A percentile compares a stretch with the other conserved stretches of the same genome.
Evolutionary conservation across 1,284 basidiomycete species (phyloP).

Genomic region (Ustilago esculenta): DNA sequence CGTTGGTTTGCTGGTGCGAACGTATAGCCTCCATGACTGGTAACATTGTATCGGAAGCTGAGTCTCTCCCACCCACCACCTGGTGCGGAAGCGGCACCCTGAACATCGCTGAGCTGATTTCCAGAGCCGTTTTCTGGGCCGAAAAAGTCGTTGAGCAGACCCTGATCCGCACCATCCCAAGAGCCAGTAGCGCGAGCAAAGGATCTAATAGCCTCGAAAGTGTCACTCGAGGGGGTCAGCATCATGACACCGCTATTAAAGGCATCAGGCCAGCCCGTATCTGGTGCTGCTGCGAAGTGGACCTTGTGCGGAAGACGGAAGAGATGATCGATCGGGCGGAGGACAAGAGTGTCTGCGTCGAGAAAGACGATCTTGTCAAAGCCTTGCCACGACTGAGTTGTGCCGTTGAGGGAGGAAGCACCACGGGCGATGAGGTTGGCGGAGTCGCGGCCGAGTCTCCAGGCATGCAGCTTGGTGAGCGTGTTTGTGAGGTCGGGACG

Average conservation of each 20-base stretch:
- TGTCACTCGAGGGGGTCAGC: conserved; percentile 79
- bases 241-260: conserved; percentile 98
- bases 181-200: conserved; percentile 80
- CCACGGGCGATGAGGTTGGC: conserved; percentile 21
- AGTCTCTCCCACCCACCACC: conserved; percentile 87
- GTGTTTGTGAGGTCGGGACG: conserved; percentile 85
- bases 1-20: conserved; percentile 95
- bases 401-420: conserved; percentile 1
- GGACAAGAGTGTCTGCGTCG: conserved; percentile 92
- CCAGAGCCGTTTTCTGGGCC: conserved; percentile 69
- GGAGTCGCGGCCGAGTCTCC: conserved; percentile 74
- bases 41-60: conserved; percentile 87
- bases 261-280: conserved; percentile 98
- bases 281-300: conserved; percentile 81
- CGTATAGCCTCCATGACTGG: conserved; percentile 95
- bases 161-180: conserved; percentile 98
- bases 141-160: conserved; percentile 90
- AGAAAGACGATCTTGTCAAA: conserved; percentile 91
- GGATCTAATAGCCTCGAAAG: conserved; percentile 79
- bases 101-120: background rate
- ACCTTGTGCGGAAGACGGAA: conserved; percentile 40
- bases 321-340: conserved; percentile 68
- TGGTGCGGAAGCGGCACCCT: conserved; percentile 9
- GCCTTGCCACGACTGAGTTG: conserved; percentile 69
- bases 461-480: conserved; percentile 93